Evolutionary conservation across 2,329 filamentous ascomycete species (phyloP).

Genomic region (Dactylellina parvicollis): DNA sequence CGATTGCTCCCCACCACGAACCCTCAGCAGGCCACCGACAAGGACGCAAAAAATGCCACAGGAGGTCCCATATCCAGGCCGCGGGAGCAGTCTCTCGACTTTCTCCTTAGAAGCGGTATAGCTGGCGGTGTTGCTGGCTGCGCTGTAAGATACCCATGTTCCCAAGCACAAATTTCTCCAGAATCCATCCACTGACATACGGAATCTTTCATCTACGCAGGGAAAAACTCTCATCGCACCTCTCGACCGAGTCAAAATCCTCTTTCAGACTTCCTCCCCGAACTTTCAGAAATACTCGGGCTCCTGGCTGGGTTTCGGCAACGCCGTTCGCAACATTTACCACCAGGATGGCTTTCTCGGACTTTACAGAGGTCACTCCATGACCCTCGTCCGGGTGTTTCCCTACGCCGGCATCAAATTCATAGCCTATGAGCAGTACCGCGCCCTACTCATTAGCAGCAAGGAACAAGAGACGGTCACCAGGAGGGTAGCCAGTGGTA

Average conservation of each 20-base stretch:
- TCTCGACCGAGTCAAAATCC: constrained; percentile 96
- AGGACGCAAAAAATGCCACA: constrained; percentile 5
- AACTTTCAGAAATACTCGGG: constrained; percentile 93
- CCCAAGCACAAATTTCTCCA: neutral
- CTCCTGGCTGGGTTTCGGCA: constrained; percentile 84
- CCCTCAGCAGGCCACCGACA: constrained; percentile 18
- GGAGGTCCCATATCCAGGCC: constrained; percentile 13
- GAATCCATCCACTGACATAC: too few species aligned
- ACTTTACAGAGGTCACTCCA: constrained; percentile 92
- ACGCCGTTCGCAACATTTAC: constrained; percentile 86
- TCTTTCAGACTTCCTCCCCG: constrained; percentile 95
- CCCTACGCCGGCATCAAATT: constrained; percentile 99
- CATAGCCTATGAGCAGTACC: constrained; percentile 95
- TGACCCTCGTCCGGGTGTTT: constrained; percentile 91
- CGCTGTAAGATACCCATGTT: constrained; percentile 72
- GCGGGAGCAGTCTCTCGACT: constrained; percentile 68
- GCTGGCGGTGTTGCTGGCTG: constrained; percentile 92
- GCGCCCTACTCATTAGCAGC: constrained; percentile 76
- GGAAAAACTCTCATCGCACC: constrained; percentile 95
- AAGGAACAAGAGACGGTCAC: constrained; percentile 80
- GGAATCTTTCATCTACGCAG: constrained; percentile 64
- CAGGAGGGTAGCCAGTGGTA: constrained; percentile 78
- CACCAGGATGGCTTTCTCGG: constrained; percentile 76
- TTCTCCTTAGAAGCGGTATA: constrained; percentile 81
- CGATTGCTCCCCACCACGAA: constrained; percentile 28